Percentiles rank a stretch among this genome's conserved stretches.
These are phyloP conservation scores for Neurospora tetrasperma DNA, from an alignment of 495 filamentous ascomycete genomes.

Conservation along the genomic window DNA sequence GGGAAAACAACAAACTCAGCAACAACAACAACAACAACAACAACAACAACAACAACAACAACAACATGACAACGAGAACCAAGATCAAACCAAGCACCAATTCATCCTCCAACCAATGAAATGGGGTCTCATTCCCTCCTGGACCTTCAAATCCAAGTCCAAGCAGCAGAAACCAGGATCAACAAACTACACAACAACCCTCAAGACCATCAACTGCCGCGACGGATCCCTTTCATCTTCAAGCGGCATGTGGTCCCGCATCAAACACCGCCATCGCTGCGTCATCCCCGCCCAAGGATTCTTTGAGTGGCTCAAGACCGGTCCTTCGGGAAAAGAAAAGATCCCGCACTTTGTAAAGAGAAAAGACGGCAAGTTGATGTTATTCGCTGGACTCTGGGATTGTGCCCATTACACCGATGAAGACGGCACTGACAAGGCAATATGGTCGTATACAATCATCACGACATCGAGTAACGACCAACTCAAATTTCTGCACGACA, in stretches of 20 bases:
- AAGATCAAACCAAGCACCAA: slow-evolving; percentile 9
- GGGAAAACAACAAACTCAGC: background rate
- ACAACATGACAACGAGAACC: background rate
- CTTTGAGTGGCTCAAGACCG: slow-evolving; percentile 89
- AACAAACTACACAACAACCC: slow-evolving; percentile 54
- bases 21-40: background rate
- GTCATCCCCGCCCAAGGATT: slow-evolving; percentile 83
- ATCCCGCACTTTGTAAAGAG: slow-evolving; percentile 73
- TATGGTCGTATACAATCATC: slow-evolving; percentile 82
- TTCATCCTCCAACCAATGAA: slow-evolving; percentile 89
- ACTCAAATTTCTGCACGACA: slow-evolving; percentile 75
- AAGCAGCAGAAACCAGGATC: slow-evolving; percentile 22
- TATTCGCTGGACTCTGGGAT: slow-evolving; percentile 87
- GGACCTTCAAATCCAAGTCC: slow-evolving; percentile 11
- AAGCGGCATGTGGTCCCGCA: slow-evolving; percentile 79
- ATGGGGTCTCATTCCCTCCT: slow-evolving; percentile 54
- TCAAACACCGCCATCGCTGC: slow-evolving; percentile 84
- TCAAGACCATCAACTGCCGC: slow-evolving; percentile 91
- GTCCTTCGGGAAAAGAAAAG: slow-evolving; percentile 51
- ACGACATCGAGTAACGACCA: slow-evolving; percentile 76
- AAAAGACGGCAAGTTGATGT: slow-evolving; percentile 77
- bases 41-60: background rate
- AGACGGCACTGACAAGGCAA: background rate
- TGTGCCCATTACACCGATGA: slow-evolving; percentile 63
- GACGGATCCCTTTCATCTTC: slow-evolving; percentile 73